Percentiles rank a stretch among this genome's conserved stretches.
Evolutionary conservation across 306 rosid species (phyloP).

Genomic region (Calophaca sinica): DNA sequence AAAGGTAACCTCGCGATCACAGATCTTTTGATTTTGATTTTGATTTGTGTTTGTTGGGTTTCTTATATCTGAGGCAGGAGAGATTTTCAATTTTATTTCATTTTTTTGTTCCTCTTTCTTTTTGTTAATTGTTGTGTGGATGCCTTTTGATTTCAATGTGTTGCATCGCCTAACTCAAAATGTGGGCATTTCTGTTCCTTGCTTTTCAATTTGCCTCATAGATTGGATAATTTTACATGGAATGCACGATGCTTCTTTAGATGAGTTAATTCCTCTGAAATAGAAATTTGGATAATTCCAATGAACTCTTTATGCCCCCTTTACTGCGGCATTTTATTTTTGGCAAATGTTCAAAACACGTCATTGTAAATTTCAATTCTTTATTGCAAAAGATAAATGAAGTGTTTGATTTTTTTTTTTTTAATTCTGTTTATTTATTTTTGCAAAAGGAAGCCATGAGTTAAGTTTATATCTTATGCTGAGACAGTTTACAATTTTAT

Average conservation of each 20-base stretch:
- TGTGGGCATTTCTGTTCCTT: neutral
- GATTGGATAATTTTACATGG: neutral
- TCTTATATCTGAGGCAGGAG: neutral
- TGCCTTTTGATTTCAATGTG: neutral
- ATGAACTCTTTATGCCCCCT: neutral
- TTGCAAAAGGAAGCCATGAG: neutral
- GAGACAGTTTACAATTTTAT: too few species aligned
- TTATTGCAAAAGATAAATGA: neutral
- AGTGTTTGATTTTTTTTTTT: constrained; percentile 4
- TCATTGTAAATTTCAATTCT: neutral
- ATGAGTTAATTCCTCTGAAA: neutral
- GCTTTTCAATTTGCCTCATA: neutral
- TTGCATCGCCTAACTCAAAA: neutral
- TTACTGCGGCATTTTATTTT: neutral
- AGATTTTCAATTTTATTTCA: neutral
- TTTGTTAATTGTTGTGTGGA: neutral
- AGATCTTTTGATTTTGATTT: neutral
- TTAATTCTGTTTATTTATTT: neutral
- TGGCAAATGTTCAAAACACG: neutral
- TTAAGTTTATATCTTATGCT: too few species aligned
- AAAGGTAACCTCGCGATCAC: neutral
- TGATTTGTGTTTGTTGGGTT: too few species aligned
- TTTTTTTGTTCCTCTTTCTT: neutral
- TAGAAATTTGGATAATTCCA: neutral
- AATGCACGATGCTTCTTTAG: neutral